Evolutionary conservation across 768 basidiomycete species (phyloP), one percentile per base, ranked within the genome.

Genomic region (Neoboletus subvelutipes): DNA sequence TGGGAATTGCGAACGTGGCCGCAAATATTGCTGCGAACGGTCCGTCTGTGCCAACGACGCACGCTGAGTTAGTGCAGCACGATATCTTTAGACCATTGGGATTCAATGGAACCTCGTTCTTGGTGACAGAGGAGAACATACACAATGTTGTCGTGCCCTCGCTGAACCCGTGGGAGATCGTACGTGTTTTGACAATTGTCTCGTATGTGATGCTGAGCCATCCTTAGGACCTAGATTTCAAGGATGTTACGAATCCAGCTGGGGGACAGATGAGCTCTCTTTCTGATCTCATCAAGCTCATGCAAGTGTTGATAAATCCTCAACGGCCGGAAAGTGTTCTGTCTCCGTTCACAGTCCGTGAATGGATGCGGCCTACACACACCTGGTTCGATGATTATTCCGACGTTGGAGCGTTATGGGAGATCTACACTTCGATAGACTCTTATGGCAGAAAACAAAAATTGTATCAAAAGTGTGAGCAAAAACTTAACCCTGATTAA

Each of bases 231-330:
- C 61, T 65, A 13, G 70, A 73, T 50, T 73, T 81, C 55, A 55
- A 65, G 18, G 77, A 78, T 48, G 64, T 72, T 0, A 65, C 64
- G 57, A 79, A 81, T 55, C 72, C 81, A 3, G 63, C 78, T 3
- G 82, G 77, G 3, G 82, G 81, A 2, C 82, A 84, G 58, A 80
- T 79, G 61, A 75, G 76, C 57, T 82, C 81, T 0, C 68, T 84
- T 12, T 62, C 74, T 1, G 83, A 84, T 60, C 67, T 80, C 9
- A 65, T 67, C 17, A 76, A 63, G 7, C 50, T 80, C 45, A 79
- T 79, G 73, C 75, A 76, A 52, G 73, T 75, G 4, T 61, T 83
- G 45, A 70, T 84, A 28, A 73, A 81, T 39, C 79, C 82, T 12
- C 61, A 34, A 31, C 67, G 54, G 20, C 64, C 64, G 20, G 72